phyloP scores from a whole-genome alignment of 1,284 basidiomycete genomes.

The Ganoderma multipileum region DNA sequence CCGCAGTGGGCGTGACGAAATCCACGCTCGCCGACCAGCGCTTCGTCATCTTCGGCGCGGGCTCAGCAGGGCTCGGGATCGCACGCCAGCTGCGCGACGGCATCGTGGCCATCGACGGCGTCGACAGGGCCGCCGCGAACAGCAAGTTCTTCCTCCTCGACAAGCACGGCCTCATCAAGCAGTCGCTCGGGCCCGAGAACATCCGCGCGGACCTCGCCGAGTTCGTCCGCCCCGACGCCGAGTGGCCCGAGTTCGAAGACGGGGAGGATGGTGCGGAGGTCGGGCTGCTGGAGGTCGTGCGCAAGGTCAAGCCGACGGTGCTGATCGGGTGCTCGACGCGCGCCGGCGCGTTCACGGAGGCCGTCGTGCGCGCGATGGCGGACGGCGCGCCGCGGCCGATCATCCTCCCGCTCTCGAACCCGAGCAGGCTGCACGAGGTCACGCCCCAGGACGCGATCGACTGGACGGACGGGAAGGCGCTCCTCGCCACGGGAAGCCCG shows the following conservation, averaged over 20 bases:
- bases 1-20: conserved; percentile 80
- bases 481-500: conserved; percentile 84
- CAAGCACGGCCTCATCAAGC: conserved; percentile 62
- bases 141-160: conserved; percentile 73
- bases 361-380: conserved; percentile 76
- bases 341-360: conserved; percentile 82
- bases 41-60: conserved; percentile 82
- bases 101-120: conserved; percentile 66
- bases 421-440: conserved; percentile 78
- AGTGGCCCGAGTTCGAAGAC: conserved; percentile 47
- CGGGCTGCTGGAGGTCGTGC: conserved; percentile 71
- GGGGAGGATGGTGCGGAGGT: conserved; percentile 55
- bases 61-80: conserved; percentile 86
- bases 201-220: conserved; percentile 60
- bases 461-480: conserved; percentile 80
- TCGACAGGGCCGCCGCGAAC: conserved; percentile 66
- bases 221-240: conserved; percentile 63
- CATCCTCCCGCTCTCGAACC: conserved; percentile 86
- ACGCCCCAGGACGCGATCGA: conserved; percentile 75
- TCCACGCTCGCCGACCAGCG: conserved; percentile 75
- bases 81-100: conserved; percentile 77
- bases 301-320: conserved; percentile 72
- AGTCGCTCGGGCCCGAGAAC: conserved; percentile 53
- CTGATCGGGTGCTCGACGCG: conserved; percentile 86
- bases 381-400: conserved; percentile 74